Evolutionary conservation across 2,329 filamentous ascomycete genomes (phyloP).

Genomic region (Diaporthe destruens): DNA sequence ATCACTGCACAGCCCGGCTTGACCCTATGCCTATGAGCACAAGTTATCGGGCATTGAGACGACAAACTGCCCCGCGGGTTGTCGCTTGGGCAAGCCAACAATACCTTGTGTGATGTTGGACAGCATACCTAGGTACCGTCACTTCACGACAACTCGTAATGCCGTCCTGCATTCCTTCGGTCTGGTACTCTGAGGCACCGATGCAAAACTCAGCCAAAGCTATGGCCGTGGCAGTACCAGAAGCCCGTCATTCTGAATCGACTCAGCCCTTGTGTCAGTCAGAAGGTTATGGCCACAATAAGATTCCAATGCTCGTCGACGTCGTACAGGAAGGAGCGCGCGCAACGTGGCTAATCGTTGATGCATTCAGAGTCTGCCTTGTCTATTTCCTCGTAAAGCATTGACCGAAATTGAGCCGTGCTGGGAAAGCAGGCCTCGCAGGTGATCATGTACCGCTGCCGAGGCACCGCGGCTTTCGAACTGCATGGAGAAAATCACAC

Average conservation of each 20-base stretch:
- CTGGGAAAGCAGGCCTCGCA: not conserved
- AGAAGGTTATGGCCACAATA: not conserved
- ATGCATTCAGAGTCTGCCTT: not conserved
- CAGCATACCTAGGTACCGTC: not conserved
- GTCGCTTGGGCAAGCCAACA: not conserved
- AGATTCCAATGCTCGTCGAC: not conserved
- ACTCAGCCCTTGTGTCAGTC: not conserved
- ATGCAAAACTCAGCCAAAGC: not conserved
- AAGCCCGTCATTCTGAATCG: not conserved
- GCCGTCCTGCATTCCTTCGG: not conserved
- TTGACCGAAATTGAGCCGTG: not conserved
- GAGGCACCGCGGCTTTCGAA: not conserved
- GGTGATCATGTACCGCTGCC: not conserved
- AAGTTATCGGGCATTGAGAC: not conserved
- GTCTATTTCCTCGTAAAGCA: not conserved
- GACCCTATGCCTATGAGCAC: not conserved
- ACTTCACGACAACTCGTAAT: not conserved
- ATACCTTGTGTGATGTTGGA: not conserved
- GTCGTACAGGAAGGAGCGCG: slow-evolving; percentile 15
- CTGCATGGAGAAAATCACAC: not conserved
- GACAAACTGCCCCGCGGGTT: not conserved
- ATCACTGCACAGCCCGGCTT: not conserved
- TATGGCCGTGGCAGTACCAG: not conserved
- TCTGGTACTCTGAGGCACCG: not conserved
- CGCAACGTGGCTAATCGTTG: not conserved